These are phyloP conservation scores for Komagataella ulmi DNA, from an alignment of 805 yeast genomes.

Conservation along the genomic window DNA sequence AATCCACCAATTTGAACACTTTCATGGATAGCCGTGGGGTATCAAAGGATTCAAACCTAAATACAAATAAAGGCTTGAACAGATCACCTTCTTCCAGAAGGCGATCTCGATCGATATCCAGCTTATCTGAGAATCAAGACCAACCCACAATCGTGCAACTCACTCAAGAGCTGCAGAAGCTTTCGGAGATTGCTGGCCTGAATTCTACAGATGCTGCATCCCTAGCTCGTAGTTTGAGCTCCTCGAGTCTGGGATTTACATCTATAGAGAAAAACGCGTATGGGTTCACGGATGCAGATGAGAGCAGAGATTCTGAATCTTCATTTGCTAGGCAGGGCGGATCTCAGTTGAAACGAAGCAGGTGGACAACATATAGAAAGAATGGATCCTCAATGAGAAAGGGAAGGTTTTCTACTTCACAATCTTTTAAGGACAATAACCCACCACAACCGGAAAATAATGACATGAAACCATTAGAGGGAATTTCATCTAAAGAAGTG, in stretches of 20 bases:
- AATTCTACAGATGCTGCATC: conserved; percentile 74
- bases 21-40: conserved; percentile 11
- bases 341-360: conserved; percentile 23
- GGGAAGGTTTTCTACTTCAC: conserved; percentile 6
- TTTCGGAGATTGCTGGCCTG: conserved; percentile 68
- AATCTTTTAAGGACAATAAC: too few relatives aligned
- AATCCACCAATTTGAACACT: conserved; percentile 7
- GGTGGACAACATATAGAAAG: conserved; percentile 37
- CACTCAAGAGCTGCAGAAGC: conserved; percentile 60
- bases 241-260: conserved; percentile 50
- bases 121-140: not conserved
- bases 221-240: conserved; percentile 65
- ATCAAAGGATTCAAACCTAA: conserved; percentile 1
- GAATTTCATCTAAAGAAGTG: not conserved
- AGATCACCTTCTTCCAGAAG: conserved; percentile 3
- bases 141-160: conserved; percentile 58
- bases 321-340: not conserved
- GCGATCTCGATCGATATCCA: not conserved
- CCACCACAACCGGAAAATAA: not conserved
- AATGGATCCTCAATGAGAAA: conserved; percentile 9
- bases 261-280: conserved; percentile 32
- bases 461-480: not conserved
- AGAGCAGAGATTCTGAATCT: conserved; percentile 4
- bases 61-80: conserved; percentile 3
- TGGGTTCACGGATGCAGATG: conserved; percentile 7